phyloP scores from a whole-genome alignment of 176 grass and related monocot genomes.

The Typha latifolia region DNA sequence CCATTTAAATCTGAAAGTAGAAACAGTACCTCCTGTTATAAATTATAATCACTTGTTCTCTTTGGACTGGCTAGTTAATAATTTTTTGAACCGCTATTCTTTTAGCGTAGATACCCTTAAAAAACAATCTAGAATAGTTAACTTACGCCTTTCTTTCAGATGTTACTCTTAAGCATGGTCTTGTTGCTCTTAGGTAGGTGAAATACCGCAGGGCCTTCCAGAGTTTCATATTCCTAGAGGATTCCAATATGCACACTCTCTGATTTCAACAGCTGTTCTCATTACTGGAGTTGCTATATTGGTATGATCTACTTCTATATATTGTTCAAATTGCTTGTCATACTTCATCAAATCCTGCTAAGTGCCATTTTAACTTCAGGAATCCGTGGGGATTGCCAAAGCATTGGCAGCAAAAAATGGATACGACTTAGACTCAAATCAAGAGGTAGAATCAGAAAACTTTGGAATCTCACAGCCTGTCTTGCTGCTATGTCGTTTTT shows the following conservation, averaged over 20 bases:
- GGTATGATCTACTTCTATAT: background rate
- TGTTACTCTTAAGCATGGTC: background rate
- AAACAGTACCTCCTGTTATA: too few species aligned
- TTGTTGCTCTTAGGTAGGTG: constrained; percentile 14
- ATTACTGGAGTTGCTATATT: constrained; percentile 26
- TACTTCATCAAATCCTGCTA: background rate
- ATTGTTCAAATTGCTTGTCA: background rate
- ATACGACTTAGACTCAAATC: constrained; percentile 23
- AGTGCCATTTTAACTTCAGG: constrained; percentile 6
- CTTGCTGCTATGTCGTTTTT: background rate
- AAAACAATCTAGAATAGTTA: too few species aligned
- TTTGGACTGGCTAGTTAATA: too few species aligned
- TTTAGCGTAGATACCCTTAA: too few species aligned
- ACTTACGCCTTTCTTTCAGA: background rate
- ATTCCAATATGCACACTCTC: constrained; percentile 14
- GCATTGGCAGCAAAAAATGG: constrained; percentile 25
- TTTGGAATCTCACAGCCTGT: background rate
- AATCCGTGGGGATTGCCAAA: constrained; percentile 30
- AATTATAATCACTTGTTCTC: too few species aligned
- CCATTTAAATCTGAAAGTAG: too few species aligned
- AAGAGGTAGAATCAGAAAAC: constrained; percentile 12
- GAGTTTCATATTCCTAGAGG: constrained; percentile 19
- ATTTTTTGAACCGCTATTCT: too few species aligned
- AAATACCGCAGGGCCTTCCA: constrained; percentile 23
- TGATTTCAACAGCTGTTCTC: constrained; percentile 17